Base-by-base conservation (phyloP, 2,329 filamentous ascomycete species). In the Venturia asperata region DNA sequence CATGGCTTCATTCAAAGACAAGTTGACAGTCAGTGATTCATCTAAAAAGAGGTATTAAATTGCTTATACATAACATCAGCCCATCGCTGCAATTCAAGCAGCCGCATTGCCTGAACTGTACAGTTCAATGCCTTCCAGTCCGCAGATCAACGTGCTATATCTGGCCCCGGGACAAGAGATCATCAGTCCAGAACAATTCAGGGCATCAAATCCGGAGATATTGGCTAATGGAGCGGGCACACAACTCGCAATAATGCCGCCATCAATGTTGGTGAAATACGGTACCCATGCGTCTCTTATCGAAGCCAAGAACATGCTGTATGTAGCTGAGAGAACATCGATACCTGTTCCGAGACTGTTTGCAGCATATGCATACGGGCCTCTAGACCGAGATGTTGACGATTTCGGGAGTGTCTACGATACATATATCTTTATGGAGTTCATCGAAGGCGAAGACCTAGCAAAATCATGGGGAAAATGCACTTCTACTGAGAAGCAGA, bases 361-460 rank as follows among this genome's bases (percentile, higher is more conserved):
- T 52, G 47, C 47, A 52, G 47, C 47, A 52, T 52, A 52, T 52
- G 47, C 47, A 27, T 52, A 52, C 24, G 47, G 47, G 17, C 47
- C 47, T 21, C 24, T 52, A 5, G 47, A 52, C 47, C 47, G 47
- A 52, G n/a, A n/a, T n/a, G n/a, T n/a, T n/a, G n/a, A n/a, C n/a
- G n/a, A n/a, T 17, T 52, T 52, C 47, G 47, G 47, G 47, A 17
- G 47, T 52, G 49, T 67, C 45, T 70, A 68, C 42, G 68, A 68
- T 64, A 68, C 66, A 27, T 70, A 70, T 62, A 67, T 70, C 61
- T 70, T 69, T 37, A 67, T 69, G 68, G 67, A 69, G 65, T 69
- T 68, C 42, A 64, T 70, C 27, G 66, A 70, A 65, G 67, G 67
- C 60, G 67, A 69, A 55, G 64, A 66, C 60, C 52, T 68, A n/a